Percentiles rank a stretch among this genome's conserved stretches.
Conservation (phyloP, 2,329 filamentous ascomycete species). For the Beauveria sp. region DNA sequence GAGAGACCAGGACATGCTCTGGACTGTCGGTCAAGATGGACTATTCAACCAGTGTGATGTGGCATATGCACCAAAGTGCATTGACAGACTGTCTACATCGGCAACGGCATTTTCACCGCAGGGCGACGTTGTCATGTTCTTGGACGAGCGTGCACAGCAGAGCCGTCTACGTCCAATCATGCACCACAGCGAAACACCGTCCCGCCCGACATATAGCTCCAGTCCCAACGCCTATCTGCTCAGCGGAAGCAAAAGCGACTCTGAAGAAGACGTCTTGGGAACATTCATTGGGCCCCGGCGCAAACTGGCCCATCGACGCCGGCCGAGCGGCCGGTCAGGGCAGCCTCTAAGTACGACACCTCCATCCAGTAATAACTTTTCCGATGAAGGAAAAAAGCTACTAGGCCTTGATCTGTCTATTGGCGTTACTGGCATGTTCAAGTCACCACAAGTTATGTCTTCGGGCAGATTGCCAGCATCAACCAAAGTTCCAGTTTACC, state of each 20-base stretch:
- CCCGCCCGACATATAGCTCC: constrained; percentile 38
- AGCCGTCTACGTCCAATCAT: constrained; percentile 34
- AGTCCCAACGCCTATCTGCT: constrained; percentile 43
- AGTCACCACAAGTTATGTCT: constrained; percentile 55
- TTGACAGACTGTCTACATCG: constrained; percentile 56
- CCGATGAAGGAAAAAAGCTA: constrained; percentile 30
- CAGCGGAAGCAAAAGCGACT: constrained; percentile 54
- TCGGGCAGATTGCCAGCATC: constrained; percentile 49
- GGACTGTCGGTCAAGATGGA: constrained; percentile 57
- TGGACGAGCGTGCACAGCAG: constrained; percentile 48
- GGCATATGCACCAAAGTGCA: constrained; percentile 53
- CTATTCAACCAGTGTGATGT: constrained; percentile 59
- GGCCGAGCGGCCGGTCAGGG: constrained; percentile 35
- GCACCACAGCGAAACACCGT: constrained; percentile 26
- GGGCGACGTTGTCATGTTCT: constrained; percentile 53
- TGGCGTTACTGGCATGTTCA: constrained; percentile 49
- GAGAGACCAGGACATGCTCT: constrained; percentile 58
- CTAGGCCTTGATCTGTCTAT: constrained; percentile 52
- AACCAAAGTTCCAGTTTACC: constrained; percentile 43
- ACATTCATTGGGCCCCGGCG: constrained; percentile 48
- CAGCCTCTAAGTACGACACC: constrained; percentile 47
- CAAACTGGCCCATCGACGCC: constrained; percentile 32
- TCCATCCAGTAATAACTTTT: constrained; percentile 23
- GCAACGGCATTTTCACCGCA: constrained; percentile 52
- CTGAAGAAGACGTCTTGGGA: constrained; percentile 55